These are phyloP conservation scores for Beauveria asiatica DNA, from an alignment of 2,329 filamentous ascomycete genomes.

Conservation along the genomic window DNA sequence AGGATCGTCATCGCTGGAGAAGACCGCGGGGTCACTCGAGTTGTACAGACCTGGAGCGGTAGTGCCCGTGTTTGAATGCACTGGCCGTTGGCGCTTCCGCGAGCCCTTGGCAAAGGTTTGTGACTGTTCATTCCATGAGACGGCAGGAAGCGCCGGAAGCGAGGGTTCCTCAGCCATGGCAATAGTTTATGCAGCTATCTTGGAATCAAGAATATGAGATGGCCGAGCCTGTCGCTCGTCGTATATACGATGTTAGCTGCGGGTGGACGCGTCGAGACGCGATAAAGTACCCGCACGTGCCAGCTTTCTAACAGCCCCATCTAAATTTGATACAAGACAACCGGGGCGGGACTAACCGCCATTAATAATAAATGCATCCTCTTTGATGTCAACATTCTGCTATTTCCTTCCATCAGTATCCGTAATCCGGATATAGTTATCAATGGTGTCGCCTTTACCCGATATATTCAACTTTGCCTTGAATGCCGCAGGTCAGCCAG, in stretches of 20 bases:
- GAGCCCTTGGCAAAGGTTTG: slow-evolving; percentile 31
- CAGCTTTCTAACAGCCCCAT: not conserved
- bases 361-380: not conserved
- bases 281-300: slow-evolving; percentile 2
- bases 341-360: not conserved
- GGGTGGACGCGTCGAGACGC: slow-evolving; percentile 10
- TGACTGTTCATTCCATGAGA: slow-evolving; percentile 30
- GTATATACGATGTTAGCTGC: not conserved
- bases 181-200: not conserved
- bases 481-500: not conserved
- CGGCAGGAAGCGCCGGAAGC: slow-evolving; percentile 30
- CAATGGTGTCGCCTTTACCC: not conserved
- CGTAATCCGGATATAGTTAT: not conserved
- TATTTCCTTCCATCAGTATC: not conserved
- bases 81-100: slow-evolving; percentile 33
- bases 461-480: not conserved
- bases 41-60: slow-evolving; percentile 25
- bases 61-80: slow-evolving; percentile 8
- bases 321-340: too few relatives aligned
- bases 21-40: slow-evolving; percentile 63
- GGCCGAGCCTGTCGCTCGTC: not conserved
- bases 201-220: not conserved
- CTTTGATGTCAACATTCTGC: not conserved
- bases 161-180: slow-evolving; percentile 34
- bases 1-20: slow-evolving; percentile 65